phyloP scores from a whole-genome alignment of 805 yeast genomes.

The Kodamaea fukazawae region DNA sequence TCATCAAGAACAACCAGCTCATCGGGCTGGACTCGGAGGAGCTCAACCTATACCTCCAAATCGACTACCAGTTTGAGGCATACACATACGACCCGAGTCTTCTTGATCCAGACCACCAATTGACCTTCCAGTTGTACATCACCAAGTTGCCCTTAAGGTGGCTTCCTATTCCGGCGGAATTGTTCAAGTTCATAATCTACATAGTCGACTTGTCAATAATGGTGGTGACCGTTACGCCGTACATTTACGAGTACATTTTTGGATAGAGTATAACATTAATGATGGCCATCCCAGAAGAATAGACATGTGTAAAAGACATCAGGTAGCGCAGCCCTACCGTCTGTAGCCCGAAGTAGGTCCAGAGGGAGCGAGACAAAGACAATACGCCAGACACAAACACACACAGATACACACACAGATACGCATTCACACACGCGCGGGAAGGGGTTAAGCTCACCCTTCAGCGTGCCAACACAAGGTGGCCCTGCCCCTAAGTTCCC shows the following conservation, averaged over 20 bases:
- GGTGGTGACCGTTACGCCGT: slow-evolving; percentile 7
- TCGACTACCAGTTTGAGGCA: slow-evolving; percentile 22
- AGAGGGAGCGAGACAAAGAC: too few relatives aligned
- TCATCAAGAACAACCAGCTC: slow-evolving; percentile 16
- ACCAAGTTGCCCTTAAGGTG: slow-evolving; percentile 24
- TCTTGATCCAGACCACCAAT: slow-evolving; percentile 11
- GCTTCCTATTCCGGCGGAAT: slow-evolving; percentile 35
- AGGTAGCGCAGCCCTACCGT: too few relatives aligned
- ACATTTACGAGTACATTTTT: slow-evolving; percentile 6
- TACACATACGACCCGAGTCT: slow-evolving; percentile 15
- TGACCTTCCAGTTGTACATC: slow-evolving; percentile 25
- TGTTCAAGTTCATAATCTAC: slow-evolving; percentile 26
- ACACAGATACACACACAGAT: too few relatives aligned
- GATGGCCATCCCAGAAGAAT: too few relatives aligned
- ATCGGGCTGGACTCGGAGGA: neutral
- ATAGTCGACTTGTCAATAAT: slow-evolving; percentile 21
- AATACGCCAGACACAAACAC: too few relatives aligned
- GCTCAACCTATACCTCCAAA: slow-evolving; percentile 18
- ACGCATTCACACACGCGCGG: too few relatives aligned
- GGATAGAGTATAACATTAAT: too few relatives aligned
- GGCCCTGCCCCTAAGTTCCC: too few relatives aligned
- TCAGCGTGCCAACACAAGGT: too few relatives aligned
- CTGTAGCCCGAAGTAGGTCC: too few relatives aligned
- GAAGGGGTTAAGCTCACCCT: too few relatives aligned
- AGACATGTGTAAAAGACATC: too few relatives aligned